phyloP scores from a whole-genome alignment of 2,329 filamentous ascomycete genomes.

The Cadophora malorum region DNA sequence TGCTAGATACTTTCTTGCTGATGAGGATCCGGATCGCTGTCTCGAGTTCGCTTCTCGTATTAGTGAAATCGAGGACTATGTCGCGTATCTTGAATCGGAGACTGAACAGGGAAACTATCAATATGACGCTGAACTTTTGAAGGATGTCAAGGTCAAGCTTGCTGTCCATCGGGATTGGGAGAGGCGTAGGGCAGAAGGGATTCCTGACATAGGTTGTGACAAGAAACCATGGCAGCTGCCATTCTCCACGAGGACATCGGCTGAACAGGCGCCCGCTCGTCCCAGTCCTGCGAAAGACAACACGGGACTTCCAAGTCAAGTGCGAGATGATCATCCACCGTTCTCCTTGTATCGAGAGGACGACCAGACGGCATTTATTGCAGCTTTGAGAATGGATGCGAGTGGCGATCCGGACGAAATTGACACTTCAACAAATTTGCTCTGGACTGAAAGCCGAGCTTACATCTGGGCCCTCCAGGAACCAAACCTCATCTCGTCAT shows the following conservation, averaged over 20 bases:
- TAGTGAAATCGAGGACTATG: slow-evolving; percentile 40
- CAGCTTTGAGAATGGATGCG: slow-evolving; percentile 31
- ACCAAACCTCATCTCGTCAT: slow-evolving; percentile 39
- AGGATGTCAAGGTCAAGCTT: slow-evolving; percentile 37
- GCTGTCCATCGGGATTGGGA: slow-evolving; percentile 38
- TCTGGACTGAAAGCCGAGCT: slow-evolving; percentile 36
- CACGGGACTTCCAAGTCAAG: slow-evolving; percentile 29
- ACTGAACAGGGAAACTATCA: slow-evolving; percentile 14
- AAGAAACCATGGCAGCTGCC: slow-evolving; percentile 20
- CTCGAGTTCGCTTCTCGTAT: slow-evolving; percentile 50
- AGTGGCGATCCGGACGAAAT: slow-evolving; percentile 29
- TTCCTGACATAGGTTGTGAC: slow-evolving; percentile 12
- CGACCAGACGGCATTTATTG: slow-evolving; percentile 36
- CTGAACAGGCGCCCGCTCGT: slow-evolving; percentile 17
- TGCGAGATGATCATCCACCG: slow-evolving; percentile 36
- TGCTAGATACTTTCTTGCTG: slow-evolving; percentile 54
- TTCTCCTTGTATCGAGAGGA: slow-evolving; percentile 35
- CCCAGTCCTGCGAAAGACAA: slow-evolving; percentile 27
- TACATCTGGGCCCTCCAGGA: slow-evolving; percentile 37
- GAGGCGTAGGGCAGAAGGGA: slow-evolving; percentile 15
- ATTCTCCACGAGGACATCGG: slow-evolving; percentile 35
- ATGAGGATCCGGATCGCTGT: slow-evolving; percentile 54
- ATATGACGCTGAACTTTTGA: slow-evolving; percentile 28
- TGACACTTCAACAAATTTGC: slow-evolving; percentile 34
- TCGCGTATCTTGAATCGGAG: slow-evolving; percentile 30